A percentile compares a stretch with the other conserved stretches of the same genome.
Evolutionary conservation across 805 yeast species (phyloP).

Genomic region (Lipomyces starkeyi): DNA sequence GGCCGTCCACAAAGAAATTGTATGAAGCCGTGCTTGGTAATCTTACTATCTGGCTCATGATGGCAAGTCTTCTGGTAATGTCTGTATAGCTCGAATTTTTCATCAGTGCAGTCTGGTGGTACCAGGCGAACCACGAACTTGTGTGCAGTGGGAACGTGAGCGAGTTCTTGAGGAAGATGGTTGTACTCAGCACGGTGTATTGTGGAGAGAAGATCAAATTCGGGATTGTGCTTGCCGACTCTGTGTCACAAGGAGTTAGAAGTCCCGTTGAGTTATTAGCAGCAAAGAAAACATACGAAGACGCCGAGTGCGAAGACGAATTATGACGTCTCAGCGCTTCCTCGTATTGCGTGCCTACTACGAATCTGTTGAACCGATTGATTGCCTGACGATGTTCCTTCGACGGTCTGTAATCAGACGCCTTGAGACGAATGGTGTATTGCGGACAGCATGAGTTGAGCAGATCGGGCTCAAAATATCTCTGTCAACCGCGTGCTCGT

Average conservation of each 20-base stretch:
- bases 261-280: background rate
- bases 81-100: constrained; percentile 52
- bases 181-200: constrained; percentile 51
- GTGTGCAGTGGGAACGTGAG: constrained; percentile 18
- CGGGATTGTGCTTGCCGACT: constrained; percentile 37
- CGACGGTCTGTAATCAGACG: constrained; percentile 53
- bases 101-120: constrained; percentile 28
- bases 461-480: constrained; percentile 59
- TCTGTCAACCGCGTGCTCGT: background rate
- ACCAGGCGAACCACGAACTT: constrained; percentile 23
- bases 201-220: constrained; percentile 46
- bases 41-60: constrained; percentile 59
- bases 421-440: constrained; percentile 73
- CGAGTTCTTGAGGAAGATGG: constrained; percentile 2
- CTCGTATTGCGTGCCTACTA: constrained; percentile 29
- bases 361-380: constrained; percentile 57
- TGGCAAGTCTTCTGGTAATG: constrained; percentile 78
- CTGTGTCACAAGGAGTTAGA: constrained; percentile 9
- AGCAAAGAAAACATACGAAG: background rate
- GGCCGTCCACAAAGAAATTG: constrained; percentile 76
- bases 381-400: constrained; percentile 73
- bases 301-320: constrained; percentile 3
- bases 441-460: constrained; percentile 77
- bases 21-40: constrained; percentile 57
- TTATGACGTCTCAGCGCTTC: constrained; percentile 22